Evolutionary conservation across 208 protist species (phyloP), one percentile per base, ranked within the genome.

Genomic region (Trypanosomatidae sp.): DNA sequence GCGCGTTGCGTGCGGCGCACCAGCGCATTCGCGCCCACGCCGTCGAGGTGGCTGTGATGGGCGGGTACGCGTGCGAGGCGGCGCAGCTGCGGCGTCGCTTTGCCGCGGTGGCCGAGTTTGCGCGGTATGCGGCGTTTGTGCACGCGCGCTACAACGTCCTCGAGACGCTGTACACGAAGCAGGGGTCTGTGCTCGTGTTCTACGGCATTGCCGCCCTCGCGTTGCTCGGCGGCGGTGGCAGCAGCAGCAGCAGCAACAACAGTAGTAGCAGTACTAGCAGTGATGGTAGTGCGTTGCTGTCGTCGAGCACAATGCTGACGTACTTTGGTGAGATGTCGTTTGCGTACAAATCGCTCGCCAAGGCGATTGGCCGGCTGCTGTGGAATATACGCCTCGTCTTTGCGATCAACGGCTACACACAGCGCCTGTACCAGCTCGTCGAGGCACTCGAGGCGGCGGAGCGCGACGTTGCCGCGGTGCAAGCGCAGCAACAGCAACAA

Each of bases 31-130:
- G 77, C n/a, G 32, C 44, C 30, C 65, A 68, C 52, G 61, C 71
- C 2, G 76, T 86, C 48, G 75, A 90, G 51, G 57, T 84, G 45
- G 56, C 61, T 20, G 44, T 87, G 37, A 68, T 61, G n/a, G 27
- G 56, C 22, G 66, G 73, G 21, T 57, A 60, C 24, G 41, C 4
- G 2, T 69, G 61, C 58, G 55, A 80, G 26, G 26, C 50, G 28
- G 40, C 46, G 21, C 48, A 74, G 13, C 53, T 83, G 50, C 54
- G 61, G 26, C 28, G 43, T 8, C 57, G 66, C 45, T 68, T 85
- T 42, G 48, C 33, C 15, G 51, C 57, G 10, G 56, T 84, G 16
- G 55, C 66, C 2, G 49, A 74, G 42, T 64, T 84, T 47, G 43
- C 56, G 2, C 55, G 60, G 13, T 72, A 71, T 41, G 62, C 60